A percentile compares a stretch with the other conserved stretches of the same genome.
These are phyloP conservation scores for Dothiorella sarmentorum DNA, from an alignment of 2,329 filamentous ascomycete species.

Conservation along the genomic window DNA sequence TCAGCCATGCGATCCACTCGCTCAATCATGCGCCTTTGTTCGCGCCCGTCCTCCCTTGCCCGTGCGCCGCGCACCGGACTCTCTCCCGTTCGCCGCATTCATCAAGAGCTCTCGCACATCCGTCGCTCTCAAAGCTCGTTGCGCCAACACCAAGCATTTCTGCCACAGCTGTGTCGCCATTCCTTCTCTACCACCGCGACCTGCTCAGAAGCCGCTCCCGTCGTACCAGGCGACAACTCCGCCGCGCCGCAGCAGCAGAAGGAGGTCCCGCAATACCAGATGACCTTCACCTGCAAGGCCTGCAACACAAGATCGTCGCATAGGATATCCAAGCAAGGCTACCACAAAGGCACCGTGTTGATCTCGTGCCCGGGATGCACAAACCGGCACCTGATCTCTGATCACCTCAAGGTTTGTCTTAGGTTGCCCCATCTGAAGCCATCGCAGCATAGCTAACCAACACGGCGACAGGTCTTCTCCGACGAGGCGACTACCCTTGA, in stretches of 20 bases:
- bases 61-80: slow-evolving; percentile 8
- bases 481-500: slow-evolving; percentile 69
- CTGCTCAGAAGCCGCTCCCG: slow-evolving; percentile 50
- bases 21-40: slow-evolving; percentile 25
- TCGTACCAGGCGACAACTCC: slow-evolving; percentile 29
- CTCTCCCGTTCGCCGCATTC: slow-evolving; percentile 15
- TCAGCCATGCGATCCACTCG: slow-evolving; percentile 27
- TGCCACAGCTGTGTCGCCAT: slow-evolving; percentile 4
- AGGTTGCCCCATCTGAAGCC: slow-evolving; percentile 5
- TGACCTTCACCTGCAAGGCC: slow-evolving; percentile 90
- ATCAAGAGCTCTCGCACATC: slow-evolving; percentile 16
- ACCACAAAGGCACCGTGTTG: slow-evolving; percentile 84
- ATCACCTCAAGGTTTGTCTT: slow-evolving; percentile 65
- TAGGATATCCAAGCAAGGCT: slow-evolving; percentile 86
- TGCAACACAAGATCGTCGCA: slow-evolving; percentile 80
- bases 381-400: slow-evolving; percentile 85
- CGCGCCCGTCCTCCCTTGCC: slow-evolving; percentile 23
- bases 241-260: neutral
- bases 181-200: slow-evolving; percentile 29
- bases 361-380: slow-evolving; percentile 85
- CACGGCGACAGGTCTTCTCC: slow-evolving; percentile 62
- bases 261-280: slow-evolving; percentile 57
- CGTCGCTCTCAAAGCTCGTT: slow-evolving; percentile 24
- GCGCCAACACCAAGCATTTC: slow-evolving; percentile 7
- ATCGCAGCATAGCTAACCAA: neutral